Base-by-base conservation (phyloP, 1,139 yeast genomes). In the Candida anutae region DNA sequence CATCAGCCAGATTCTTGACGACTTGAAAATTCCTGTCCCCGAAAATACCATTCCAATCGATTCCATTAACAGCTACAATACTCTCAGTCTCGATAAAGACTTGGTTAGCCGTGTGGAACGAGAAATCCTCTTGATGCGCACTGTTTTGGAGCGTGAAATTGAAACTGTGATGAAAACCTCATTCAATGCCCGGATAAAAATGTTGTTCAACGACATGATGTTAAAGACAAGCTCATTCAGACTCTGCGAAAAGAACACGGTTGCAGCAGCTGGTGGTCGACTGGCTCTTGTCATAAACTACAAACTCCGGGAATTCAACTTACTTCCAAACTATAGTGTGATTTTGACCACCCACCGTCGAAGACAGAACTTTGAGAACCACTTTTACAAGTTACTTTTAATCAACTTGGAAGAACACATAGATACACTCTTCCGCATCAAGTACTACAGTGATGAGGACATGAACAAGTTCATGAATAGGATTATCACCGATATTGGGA, bases 351-450 rank as follows among this genome's bases (percentile, higher is more conserved):
- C 58, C 2, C 38, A 39, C 25, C 47, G 51, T 27, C 55, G 58
- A 25, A 44, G 42, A 26, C 47, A 43, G 23, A 40, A 38, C 28
- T 43, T 64, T 21, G 42, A 42, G 27, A 50, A 45, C 24, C 71
- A 64, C 36, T 38, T 65, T 16, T 54, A 50, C 40, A 62, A 62
- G 35, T 33, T 65, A 14, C 57, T 63, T 30, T 36, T 60, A 34
- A 51, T 61, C 27, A 65, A 65, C 39, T 37, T 62, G 28, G 61
- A 54, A 21, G 66, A 60, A 22, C 63, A 59, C 34, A 47, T 63
- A 15, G 68, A 63, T 23, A 54, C 57, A 1, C 49, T 64, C 28
- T 45, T 48, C 29, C 40, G 62, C 18, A 50, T 62, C 38, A 64
- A 62, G 36, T 61, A 62, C 37, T 43, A 46, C 21, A 49, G 51